Base-by-base conservation (phyloP, 805 yeast genomes). In the Candida insectalens region DNA sequence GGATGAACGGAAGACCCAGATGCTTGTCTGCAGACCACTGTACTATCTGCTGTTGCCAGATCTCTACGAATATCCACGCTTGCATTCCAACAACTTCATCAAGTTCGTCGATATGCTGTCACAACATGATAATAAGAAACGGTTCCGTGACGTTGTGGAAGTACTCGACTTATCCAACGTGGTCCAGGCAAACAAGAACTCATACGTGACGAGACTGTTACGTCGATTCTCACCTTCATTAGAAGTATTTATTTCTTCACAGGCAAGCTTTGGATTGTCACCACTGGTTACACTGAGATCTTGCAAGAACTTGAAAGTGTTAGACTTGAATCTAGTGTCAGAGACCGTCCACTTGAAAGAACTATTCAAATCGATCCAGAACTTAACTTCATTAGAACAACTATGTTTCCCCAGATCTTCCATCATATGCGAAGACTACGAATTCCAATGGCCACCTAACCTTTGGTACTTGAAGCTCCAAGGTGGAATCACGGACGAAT, bases 371-470 rank as follows among this genome's bases (percentile, higher is more conserved):
- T 80, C 95, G 2, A 82, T 92, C 26, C 63, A 69, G 32, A 70
- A 69, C 30, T 67, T 82, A 19, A 66, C 70, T 27, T 49, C 69
- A 12, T 62, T 92, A 36, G 83, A 84, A 22, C 81, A 78, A 36
- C 60, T 92, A 29, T 77, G 88, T 14, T 88, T 89, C 45, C 97
- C 98, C 1, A 63, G 97, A 42, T 80, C 94, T 1, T 84, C 96
- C 0, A 71, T 88, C 7, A 67, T 71, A 19, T 81, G 94, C 51
- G 67, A 70, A 36, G 72, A 73, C 22, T 68, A 67, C 38, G 69
- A 67, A 27, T 16, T 32, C 14, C 29, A 26, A 19, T 89, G 98
- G 98, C 97, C 98, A 1, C 71, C 77, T 6, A 74, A 71, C 36
- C 57, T 89, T 31, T 66, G 77, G 51, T 75, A 74, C 46, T 59